Evolutionary conservation across 1,139 yeast genomes (phyloP), one percentile per base, ranked within the genome.

Genomic region (Suhomyces anneliseae): DNA sequence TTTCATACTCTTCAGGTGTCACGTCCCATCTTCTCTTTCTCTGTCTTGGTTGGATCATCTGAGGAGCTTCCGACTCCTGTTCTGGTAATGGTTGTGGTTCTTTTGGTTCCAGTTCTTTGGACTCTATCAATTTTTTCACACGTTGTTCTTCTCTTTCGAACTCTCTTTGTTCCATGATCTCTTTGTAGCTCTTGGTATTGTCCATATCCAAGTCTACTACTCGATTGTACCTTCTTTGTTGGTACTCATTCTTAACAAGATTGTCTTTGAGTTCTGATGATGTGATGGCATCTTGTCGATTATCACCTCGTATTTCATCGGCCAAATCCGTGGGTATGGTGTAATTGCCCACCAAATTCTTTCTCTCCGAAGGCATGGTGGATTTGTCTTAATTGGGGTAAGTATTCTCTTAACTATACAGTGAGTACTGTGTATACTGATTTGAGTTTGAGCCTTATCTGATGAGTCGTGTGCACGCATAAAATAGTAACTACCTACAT

Each of bases 121-220:
- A 54, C 44, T 59, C 56, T 6, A 60, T 49, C 36, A 56, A 14
- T 36, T 53, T 50, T 39, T 54, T 51, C 1, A 63, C 62, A 34
- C 68, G 39, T n/a, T 43, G 52, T 46, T 70, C 72, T 40, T 67
- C 71, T 34, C 68, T 53, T 46, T 66, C 73, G 14, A 68, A 51
- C 32, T 58, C 64, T 38, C 73, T 53, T 44, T 65, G 67, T 32
- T 63, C 62, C 78, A 75, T 73, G 7, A 65, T 57, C 51, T 74
- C 70, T 43, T 64, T 66, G 46, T 74, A 73, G 0, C 69, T 56
- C 49, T 59, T 59, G 29, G 55, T 49, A 12, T 48, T 51, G 36
- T 57, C 62, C 29, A 62, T 50, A 41, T 64, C 61, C 34, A 68
- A 44, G 46, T 65, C 67, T 2, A 61, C 56, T 19, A 51, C 54